Conservation (phyloP, 2,329 filamentous ascomycete genomes). For the Pseudogymnoascus sp. region DNA sequence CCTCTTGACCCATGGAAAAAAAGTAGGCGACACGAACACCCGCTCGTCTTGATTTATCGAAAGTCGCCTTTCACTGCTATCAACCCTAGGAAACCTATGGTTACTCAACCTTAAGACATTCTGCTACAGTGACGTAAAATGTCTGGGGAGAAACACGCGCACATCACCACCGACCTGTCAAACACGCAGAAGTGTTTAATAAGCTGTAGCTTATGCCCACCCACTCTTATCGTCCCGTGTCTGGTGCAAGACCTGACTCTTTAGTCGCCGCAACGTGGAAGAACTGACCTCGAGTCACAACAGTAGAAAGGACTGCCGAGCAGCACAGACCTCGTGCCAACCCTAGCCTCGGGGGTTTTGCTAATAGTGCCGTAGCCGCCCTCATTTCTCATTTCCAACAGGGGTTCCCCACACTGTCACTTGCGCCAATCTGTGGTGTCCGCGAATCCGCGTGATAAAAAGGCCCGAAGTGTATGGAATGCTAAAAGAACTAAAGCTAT, state of each 20-base stretch:
- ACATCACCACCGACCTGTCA: background rate
- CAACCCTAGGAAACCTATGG: background rate
- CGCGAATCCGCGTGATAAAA: too few species aligned
- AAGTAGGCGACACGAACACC: background rate
- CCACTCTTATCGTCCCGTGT: background rate
- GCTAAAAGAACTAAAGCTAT: too few species aligned
- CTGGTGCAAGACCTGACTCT: background rate
- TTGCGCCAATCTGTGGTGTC: too few species aligned
- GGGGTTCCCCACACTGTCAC: too few species aligned
- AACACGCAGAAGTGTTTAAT: background rate
- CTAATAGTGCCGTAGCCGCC: too few species aligned
- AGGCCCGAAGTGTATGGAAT: too few species aligned
- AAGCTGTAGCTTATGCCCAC: background rate
- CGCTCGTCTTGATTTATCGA: background rate
- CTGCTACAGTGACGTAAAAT: background rate
- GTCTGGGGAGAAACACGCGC: too few species aligned
- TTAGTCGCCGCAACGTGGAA: background rate
- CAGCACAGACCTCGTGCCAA: background rate
- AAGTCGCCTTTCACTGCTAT: background rate
- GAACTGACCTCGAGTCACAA: background rate
- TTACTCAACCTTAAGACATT: background rate
- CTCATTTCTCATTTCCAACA: too few species aligned
- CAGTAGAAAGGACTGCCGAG: background rate
- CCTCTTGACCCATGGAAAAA: background rate
- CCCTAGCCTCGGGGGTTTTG: too few species aligned